A percentile compares a stretch with the other conserved stretches of the same genome.
Conservation (phyloP, 805 yeast genomes). For the Wickerhamiella kurtzmanii region DNA sequence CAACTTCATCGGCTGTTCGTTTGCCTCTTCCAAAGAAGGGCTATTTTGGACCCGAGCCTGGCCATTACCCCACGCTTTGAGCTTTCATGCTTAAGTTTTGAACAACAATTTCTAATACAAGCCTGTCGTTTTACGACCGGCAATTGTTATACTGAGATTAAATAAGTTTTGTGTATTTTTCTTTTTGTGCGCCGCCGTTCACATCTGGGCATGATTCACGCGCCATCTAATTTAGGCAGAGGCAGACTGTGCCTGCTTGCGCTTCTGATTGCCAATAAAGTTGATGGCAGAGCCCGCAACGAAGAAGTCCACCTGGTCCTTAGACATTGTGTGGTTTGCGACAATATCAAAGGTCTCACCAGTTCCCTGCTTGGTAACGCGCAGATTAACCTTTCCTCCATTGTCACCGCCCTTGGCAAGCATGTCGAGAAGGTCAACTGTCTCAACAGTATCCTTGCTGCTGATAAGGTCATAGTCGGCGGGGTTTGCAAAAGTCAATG, state of each 20-base stretch:
- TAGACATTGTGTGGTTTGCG: conserved; percentile 91
- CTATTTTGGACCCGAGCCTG: conserved; percentile 23
- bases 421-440: conserved; percentile 62
- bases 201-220: not conserved
- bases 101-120: not conserved
- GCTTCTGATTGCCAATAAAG: conserved; percentile 49
- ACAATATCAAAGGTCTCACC: conserved; percentile 60
- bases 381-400: conserved; percentile 64
- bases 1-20: conserved; percentile 5
- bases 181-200: too few species aligned
- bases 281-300: conserved; percentile 96
- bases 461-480: conserved; percentile 70
- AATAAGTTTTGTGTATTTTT: too few species aligned
- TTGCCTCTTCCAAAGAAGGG: conserved; percentile 18
- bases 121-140: not conserved
- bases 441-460: conserved; percentile 66
- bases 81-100: not conserved
- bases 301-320: conserved; percentile 90
- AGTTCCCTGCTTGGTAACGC: conserved; percentile 50
- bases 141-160: not conserved
- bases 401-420: conserved; percentile 71
- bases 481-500: conserved; percentile 86
- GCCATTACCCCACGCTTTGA: not conserved
- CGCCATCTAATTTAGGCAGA: not conserved
- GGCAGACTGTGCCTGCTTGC: conserved; percentile 1